Conservation (phyloP, 73 alveolate species). For the Paramecium bursaria region DNA sequence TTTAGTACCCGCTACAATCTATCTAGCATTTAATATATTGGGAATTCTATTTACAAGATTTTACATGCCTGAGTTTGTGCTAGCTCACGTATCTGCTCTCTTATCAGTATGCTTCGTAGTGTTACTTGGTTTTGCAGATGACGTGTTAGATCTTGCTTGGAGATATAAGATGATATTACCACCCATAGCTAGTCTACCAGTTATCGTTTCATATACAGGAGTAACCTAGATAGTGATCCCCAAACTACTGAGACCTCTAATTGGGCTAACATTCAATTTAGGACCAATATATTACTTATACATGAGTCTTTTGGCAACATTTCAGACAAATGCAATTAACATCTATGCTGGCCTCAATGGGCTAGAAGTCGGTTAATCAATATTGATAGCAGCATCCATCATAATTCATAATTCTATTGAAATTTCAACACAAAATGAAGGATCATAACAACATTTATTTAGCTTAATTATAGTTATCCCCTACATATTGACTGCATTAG, state of each 20-base stretch:
- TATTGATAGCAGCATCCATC: conserved; percentile 90
- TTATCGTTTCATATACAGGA: conserved; percentile 94
- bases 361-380: conserved; percentile 95
- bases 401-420: conserved; percentile 89
- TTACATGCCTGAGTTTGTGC: conserved; percentile 28
- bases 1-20: conserved; percentile 90
- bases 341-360: conserved; percentile 96
- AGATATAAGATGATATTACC: conserved; percentile 97
- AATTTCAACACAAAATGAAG: conserved; percentile 66
- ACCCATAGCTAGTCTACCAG: conserved; percentile 94
- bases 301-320: conserved; percentile 91
- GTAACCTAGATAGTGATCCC: conserved; percentile 91
- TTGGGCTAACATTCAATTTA: conserved; percentile 71
- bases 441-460: conserved; percentile 1
- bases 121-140: conserved; percentile 96
- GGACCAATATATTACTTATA: conserved; percentile 87
- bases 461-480: conserved; percentile 64
- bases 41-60: conserved; percentile 49
- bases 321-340: conserved; percentile 96
- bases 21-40: conserved; percentile 72
- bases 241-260: conserved; percentile 64
- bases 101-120: conserved; percentile 90
- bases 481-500: conserved; percentile 76
- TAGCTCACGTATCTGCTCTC: conserved; percentile 89
- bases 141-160: conserved; percentile 96